A percentile compares a stretch with the other conserved stretches of the same genome.
These are phyloP conservation scores for Triangularia setosa DNA, from an alignment of 2,329 filamentous ascomycete genomes.

Conservation along the genomic window DNA sequence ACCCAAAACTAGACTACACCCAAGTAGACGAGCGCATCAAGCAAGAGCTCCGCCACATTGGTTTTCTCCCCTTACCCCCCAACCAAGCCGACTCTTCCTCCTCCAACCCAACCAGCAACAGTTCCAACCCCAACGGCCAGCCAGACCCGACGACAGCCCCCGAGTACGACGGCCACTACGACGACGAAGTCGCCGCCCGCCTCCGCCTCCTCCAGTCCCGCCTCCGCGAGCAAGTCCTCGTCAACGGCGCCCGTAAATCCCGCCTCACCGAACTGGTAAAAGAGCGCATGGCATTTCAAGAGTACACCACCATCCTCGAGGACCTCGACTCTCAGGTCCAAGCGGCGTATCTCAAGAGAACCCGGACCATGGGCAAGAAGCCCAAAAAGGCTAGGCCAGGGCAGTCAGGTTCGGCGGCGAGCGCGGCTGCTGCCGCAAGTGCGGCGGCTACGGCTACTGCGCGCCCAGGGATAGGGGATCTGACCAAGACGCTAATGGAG, in stretches of 20 bases:
- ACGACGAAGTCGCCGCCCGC: slow-evolving; percentile 90
- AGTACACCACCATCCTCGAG: slow-evolving; percentile 94
- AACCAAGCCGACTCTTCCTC: slow-evolving; percentile 20
- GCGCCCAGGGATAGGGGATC: slow-evolving; percentile 81
- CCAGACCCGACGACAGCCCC: slow-evolving; percentile 39
- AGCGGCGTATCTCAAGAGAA: slow-evolving; percentile 91
- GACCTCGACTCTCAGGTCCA: slow-evolving; percentile 95
- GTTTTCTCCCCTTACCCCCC: slow-evolving; percentile 62
- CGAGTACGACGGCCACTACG: slow-evolving; percentile 84
- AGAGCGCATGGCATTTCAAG: slow-evolving; percentile 91
- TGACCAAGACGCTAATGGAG: slow-evolving; percentile 90
- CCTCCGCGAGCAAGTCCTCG: slow-evolving; percentile 75
- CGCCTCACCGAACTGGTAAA: slow-evolving; percentile 82
- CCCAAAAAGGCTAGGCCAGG: slow-evolving; percentile 83
- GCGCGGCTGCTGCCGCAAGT: slow-evolving; percentile 52
- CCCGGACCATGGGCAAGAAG: slow-evolving; percentile 87
- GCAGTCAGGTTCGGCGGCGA: slow-evolving; percentile 38
- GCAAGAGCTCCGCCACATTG: slow-evolving; percentile 85
- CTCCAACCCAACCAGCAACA: neutral
- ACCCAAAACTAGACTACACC: slow-evolving; percentile 74
- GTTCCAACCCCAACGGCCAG: slow-evolving; percentile 27
- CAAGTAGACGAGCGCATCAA: slow-evolving; percentile 88
- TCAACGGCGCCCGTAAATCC: slow-evolving; percentile 88
- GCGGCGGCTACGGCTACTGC: slow-evolving; percentile 55
- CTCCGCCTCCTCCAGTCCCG: slow-evolving; percentile 80